Evolutionary conservation across 306 rosid genomes (phyloP), one percentile per base, ranked within the genome.

Genomic region (Sesbania bispinosa): DNA sequence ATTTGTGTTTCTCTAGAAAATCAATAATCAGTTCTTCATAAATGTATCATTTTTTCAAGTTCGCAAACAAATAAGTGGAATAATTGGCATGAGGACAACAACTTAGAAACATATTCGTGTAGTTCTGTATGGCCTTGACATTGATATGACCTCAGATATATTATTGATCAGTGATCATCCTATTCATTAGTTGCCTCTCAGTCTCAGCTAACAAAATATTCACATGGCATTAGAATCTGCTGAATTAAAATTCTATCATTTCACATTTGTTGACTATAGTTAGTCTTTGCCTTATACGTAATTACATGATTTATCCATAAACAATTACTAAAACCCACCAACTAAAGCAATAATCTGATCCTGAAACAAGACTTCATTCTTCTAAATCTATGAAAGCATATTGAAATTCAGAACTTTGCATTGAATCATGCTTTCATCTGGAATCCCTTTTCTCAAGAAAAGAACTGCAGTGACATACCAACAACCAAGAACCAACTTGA

Each of bases 1-100:
- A 33, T 74, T 73, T 48, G 48, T 53, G 53, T 47, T 46, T 20
- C 39, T 47, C 4, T 21, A 33, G 24, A 47, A 73, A 73, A 47
- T 33, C 48, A 21, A 73, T 11, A 55, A 60, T 26, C 29, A 46
- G 11, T 30, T 32, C 41, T 24, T 69, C 27, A 18, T 54, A 26
- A 16, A 39, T 55, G 36, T 39, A 52, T 57, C 42, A 39, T 27
- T 15, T 46, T 38, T 42, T 19, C 27, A 18, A 30, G 36, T 19
- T 7, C 8, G 51, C 27, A 36, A 52, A 53, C 38, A 53, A 53
- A 35, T 24, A 36, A 21, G n/a, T n/a, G n/a, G n/a, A n/a, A 36
- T 36, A 52, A 35, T 16, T 27, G 19, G 39, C 19, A 19, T 26
- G 42, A 54, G 64, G 20, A 18, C 50, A 30, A 10, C 36, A 30